Conservation (phyloP, 345 rosid genomes). For the Syzygium aromaticum region DNA sequence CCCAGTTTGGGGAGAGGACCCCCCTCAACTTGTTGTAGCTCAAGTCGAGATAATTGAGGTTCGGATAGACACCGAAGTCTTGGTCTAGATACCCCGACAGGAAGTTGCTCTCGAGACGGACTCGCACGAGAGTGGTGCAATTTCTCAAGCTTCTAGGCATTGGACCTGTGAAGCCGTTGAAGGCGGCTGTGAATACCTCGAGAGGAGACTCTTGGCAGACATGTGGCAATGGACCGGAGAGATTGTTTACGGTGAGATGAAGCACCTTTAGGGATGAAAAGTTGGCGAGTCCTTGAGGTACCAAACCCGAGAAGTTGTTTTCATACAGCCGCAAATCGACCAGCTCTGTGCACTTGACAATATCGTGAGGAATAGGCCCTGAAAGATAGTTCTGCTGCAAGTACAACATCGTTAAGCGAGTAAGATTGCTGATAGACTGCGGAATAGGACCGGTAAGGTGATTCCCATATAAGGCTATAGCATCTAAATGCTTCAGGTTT, state of each 20-base stretch:
- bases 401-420: background rate
- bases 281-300: background rate
- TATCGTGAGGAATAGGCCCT: background rate
- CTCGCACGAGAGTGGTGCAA: background rate
- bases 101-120: background rate
- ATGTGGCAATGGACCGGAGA: background rate
- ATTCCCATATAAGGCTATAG: background rate
- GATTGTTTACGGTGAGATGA: rapidly evolving
- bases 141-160: background rate
- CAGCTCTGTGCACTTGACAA: background rate
- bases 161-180: background rate
- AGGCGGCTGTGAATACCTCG: background rate
- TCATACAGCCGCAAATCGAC: rapidly evolving
- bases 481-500: background rate
- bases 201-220: background rate
- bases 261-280: rapidly evolving
- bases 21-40: constrained; percentile 22
- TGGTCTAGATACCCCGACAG: background rate
- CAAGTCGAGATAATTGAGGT: constrained; percentile 19
- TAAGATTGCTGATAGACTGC: background rate
- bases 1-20: constrained; percentile 22
- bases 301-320: background rate
- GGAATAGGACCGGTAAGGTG: background rate
- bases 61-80: constrained; percentile 21
- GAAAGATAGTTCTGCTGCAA: background rate